These are phyloP conservation scores for Protomyces macrosporus DNA, from an alignment of 1,139 yeast species.

Conservation along the genomic window DNA sequence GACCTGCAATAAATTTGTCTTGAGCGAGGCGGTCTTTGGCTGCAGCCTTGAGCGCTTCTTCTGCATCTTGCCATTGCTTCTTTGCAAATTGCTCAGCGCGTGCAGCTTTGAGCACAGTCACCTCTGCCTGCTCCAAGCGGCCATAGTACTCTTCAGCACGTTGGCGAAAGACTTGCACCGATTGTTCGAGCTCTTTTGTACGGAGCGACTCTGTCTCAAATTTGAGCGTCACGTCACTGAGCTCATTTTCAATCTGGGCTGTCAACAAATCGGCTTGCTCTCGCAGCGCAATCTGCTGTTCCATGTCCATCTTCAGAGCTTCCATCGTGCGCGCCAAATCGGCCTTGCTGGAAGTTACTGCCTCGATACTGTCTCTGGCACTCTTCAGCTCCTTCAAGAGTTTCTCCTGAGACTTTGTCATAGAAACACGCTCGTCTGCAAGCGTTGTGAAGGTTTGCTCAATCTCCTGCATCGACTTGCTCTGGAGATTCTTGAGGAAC, in stretches of 20 bases:
- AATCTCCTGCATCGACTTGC: conserved; percentile 24
- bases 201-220: conserved; percentile 52
- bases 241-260: conserved; percentile 23
- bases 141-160: conserved; percentile 72
- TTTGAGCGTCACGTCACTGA: conserved; percentile 42
- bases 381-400: conserved; percentile 14
- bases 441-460: conserved; percentile 24
- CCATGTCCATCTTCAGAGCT: neutral
- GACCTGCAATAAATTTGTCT: conserved; percentile 42
- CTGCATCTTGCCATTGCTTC: conserved; percentile 54
- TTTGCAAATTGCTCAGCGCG: conserved; percentile 57
- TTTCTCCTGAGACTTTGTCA: conserved; percentile 20
- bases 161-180: conserved; percentile 58
- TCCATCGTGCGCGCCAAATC: conserved; percentile 7
- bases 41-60: conserved; percentile 50
- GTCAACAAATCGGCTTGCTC: conserved; percentile 2
- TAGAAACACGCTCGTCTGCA: conserved; percentile 18
- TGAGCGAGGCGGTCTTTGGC: conserved; percentile 57
- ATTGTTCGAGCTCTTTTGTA: conserved; percentile 50
- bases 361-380: conserved; percentile 13
- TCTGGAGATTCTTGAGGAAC: conserved; percentile 21
- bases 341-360: neutral
- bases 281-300: conserved; percentile 2
- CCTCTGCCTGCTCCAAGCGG: conserved; percentile 74
- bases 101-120: conserved; percentile 57